phyloP scores from a whole-genome alignment of 345 rosid species.

The Nasturtium officinale region DNA sequence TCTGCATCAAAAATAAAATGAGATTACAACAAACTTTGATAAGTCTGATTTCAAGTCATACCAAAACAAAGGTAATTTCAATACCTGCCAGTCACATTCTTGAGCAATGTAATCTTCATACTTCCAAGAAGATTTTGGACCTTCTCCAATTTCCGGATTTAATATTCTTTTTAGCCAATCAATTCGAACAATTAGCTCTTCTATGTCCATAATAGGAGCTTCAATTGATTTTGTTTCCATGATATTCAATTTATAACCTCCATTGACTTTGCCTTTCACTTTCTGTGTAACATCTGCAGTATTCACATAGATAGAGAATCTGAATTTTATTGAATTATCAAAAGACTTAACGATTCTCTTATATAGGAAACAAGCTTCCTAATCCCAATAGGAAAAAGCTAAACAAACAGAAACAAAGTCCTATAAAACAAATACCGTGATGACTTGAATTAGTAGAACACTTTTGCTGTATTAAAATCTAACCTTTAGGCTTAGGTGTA shows the following conservation, averaged over 20 bases:
- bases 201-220: slow-evolving; percentile 64
- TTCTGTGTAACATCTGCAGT: neutral
- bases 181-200: slow-evolving; percentile 58
- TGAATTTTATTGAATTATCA: neutral
- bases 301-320: too few species aligned
- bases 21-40: too few species aligned
- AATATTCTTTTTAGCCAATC: slow-evolving; percentile 57
- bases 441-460: neutral
- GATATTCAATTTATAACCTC: slow-evolving; percentile 43
- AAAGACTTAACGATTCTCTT: neutral
- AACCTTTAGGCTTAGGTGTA: slow-evolving; percentile 24
- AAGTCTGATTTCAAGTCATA: too few species aligned
- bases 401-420: too few species aligned
- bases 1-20: too few species aligned
- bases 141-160: slow-evolving; percentile 25
- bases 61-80: too few species aligned
- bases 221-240: slow-evolving; percentile 51
- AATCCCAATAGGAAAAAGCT: neutral
- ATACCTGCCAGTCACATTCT: slow-evolving; percentile 27
- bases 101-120: slow-evolving; percentile 48
- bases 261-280: slow-evolving; percentile 39
- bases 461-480: neutral
- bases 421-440: neutral
- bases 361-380: too few species aligned
- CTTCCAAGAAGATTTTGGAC: slow-evolving; percentile 45